phyloP scores from a whole-genome alignment of 805 yeast species.

The Starmera caribaea region DNA sequence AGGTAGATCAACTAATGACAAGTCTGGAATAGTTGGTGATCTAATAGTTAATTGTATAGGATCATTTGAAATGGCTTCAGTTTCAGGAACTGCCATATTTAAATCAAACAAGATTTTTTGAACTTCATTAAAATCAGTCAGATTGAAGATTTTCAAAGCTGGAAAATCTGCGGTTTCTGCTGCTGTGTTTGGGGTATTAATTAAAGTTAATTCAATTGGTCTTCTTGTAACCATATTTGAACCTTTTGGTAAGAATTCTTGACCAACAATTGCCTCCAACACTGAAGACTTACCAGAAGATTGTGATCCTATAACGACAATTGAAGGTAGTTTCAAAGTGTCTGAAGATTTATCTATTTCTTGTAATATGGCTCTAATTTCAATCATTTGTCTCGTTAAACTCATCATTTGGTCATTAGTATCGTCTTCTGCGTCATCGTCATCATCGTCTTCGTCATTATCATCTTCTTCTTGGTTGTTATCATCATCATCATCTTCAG shows the following conservation, averaged over 20 bases:
- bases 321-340: conserved; percentile 78
- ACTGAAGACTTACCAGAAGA: conserved; percentile 97
- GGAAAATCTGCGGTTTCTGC: conserved; percentile 93
- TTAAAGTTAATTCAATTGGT: conserved; percentile 89
- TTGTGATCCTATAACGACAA: conserved; percentile 96
- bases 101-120: conserved; percentile 80
- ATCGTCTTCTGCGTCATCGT: conserved; percentile 42
- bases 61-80: conserved; percentile 83
- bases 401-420: conserved; percentile 78
- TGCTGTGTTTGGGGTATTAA: conserved; percentile 74
- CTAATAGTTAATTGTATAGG: conserved; percentile 88
- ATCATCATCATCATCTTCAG: conserved; percentile 33
- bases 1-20: conserved; percentile 90
- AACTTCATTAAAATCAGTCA: conserved; percentile 84
- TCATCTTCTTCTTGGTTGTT: conserved; percentile 29
- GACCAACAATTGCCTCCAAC: conserved; percentile 94
- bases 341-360: conserved; percentile 66
- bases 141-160: conserved; percentile 66
- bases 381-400: conserved; percentile 93
- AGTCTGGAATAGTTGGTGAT: conserved; percentile 86
- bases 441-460: conserved; percentile 36
- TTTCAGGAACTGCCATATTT: conserved; percentile 83
- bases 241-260: conserved; percentile 94
- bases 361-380: conserved; percentile 71
- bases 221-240: conserved; percentile 97